Percentiles rank a stretch among this genome's conserved stretches.
These are phyloP conservation scores for Carpinus viminea DNA, from an alignment of 306 rosid species.

Conservation along the genomic window DNA sequence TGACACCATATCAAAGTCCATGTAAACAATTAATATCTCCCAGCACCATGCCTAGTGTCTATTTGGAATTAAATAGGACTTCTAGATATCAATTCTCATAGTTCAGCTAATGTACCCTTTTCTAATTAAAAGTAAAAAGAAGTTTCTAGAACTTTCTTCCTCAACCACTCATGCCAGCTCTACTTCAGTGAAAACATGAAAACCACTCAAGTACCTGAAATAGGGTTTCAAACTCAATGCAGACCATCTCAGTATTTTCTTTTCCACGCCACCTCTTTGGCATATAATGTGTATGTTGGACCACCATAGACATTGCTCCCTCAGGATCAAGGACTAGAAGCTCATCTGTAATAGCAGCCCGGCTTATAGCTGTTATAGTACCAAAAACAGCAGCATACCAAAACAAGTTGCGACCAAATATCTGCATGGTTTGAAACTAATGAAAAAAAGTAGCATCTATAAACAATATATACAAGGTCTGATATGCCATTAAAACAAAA, in stretches of 20 bases:
- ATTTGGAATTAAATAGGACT: background rate
- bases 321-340: constrained; percentile 76
- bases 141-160: background rate
- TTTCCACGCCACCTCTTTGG: constrained; percentile 96
- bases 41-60: background rate
- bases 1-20: background rate
- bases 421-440: constrained; percentile 38
- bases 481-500: constrained; percentile 9
- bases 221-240: constrained; percentile 72
- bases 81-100: background rate
- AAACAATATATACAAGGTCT: background rate
- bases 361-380: constrained; percentile 77
- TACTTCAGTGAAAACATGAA: constrained; percentile 21
- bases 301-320: constrained; percentile 84
- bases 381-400: constrained; percentile 99
- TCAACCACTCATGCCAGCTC: background rate
- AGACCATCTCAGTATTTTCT: constrained; percentile 68
- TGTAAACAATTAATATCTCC: background rate
- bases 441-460: background rate
- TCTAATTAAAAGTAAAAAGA: background rate
- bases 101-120: background rate
- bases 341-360: constrained; percentile 71
- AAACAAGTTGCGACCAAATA: constrained; percentile 89
- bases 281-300: constrained; percentile 92
- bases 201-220: constrained; percentile 64